Evolutionary conservation across 345 rosid genomes (phyloP), one percentile per base, ranked within the genome.

Genomic region (Streptanthus diversifolius): DNA sequence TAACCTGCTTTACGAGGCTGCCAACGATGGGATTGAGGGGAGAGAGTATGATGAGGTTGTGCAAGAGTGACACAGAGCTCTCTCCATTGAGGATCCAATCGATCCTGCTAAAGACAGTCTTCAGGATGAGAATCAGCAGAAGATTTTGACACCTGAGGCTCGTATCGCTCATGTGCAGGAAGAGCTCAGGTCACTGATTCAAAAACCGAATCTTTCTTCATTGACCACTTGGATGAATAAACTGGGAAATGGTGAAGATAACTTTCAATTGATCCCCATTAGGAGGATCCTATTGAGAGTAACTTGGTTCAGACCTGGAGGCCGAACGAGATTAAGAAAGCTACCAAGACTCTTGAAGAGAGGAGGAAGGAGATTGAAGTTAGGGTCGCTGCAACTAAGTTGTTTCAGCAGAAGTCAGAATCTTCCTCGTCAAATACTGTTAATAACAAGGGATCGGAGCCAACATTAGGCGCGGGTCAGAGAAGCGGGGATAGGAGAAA

Each of bases 321-420:
- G 73, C 92, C 99, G 0, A 90, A 95, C 62, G 99, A 95, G 87
- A 90, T 95, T 75, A 91, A 87, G 79, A 95, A 90, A 71, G 98
- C 96, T 30, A 84, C 86, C 15, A 95, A 95, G 85, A 90, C 98
- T 6, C 87, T 79, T 8, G 99, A 95, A 76, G 99, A 95, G 81
- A 80, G 78, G 72, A 82, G 98, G 85, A 90, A 95, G 72, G 99
- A 90, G 88, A 85, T 91, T 77, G 99, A 95, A 81, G 99, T 95
- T 59, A 82, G 88, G 82, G 98, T 95, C 30, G 96, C 97, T 48
- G 98, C 99, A 12, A 93, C 90, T 29, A 84, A 89, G 75, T 74
- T 91, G 71, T 35, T 87, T 83, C 99, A 91, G 87, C 97, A 89
- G 85, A 90, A 85, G 71, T 77, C 92, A 3, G 96, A 90, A 68